Base-by-base conservation (phyloP, 306 rosid species). In the Acmispon strigosus region DNA sequence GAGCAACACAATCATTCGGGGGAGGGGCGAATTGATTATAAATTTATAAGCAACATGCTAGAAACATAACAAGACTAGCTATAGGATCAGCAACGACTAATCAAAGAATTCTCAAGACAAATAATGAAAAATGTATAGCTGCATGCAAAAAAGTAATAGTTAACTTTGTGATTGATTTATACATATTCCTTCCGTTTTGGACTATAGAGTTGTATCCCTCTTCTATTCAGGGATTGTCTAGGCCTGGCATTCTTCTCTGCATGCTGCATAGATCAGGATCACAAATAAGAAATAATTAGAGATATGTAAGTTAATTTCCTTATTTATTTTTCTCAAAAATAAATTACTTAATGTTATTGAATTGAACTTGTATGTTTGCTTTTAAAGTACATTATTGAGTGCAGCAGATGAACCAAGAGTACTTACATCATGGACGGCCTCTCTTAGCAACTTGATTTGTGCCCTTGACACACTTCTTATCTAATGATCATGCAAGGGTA, bases 351-450 rank as follows among this genome's bases (percentile, higher is more conserved):
- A 58, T 6, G 27, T 11, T 19, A 45, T 10, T 32, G 6, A 43
- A 42, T 10, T 50, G 9, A 49, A 12, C n/a, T 7, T 2, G 1
- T 9, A 11, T 59, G 11, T 48, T 13, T 6, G n/a, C n/a, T 37
- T 19, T 73, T 2, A 44, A 10, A 4, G 32, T 49, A 51, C 1
- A 8, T 18, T 12, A 49, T 20, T 58, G 57, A 10, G 50, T 43
- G 42, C 2, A 43, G 8, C 2, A 51, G n/a, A 76, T 12, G 1
- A 60, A 53, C 32, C 32, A 27, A 18, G 5, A 53, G 51, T 16
- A 80, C 92, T 83, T 80, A 86, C 96, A 59, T 84, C 86, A 45
- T 83, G 88, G 49, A 86, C 92, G 1, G 91, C 91, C 44, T 61
- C 74, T 53, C 81, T 78, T 1, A 91, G 78, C 42, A 85, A 54